Percentiles rank a stretch among this genome's conserved stretches.
These are phyloP conservation scores for Benincasa hispida DNA, from an alignment of 306 rosid species.

Conservation along the genomic window DNA sequence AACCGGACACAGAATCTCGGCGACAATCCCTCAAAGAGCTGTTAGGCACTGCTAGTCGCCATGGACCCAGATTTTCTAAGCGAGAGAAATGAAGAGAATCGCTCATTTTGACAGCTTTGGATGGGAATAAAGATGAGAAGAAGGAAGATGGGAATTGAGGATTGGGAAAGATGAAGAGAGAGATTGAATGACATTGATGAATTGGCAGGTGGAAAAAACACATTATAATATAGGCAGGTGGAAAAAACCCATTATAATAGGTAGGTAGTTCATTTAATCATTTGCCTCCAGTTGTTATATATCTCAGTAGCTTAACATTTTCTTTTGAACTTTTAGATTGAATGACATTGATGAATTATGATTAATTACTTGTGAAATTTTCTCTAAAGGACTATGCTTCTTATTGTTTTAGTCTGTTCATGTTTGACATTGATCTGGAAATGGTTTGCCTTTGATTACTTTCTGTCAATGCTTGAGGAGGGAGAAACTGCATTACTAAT, in stretches of 20 bases:
- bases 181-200: too few relatives aligned
- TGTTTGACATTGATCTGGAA: neutral
- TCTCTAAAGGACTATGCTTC: neutral
- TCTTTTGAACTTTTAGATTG: neutral
- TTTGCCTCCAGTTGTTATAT: neutral
- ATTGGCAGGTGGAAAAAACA: too few relatives aligned
- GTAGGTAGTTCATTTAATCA: constrained; percentile 28
- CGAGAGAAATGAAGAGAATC: constrained; percentile 51
- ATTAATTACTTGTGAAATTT: neutral
- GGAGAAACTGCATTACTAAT: neutral
- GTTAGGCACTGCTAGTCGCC: constrained; percentile 23
- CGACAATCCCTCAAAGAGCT: constrained; percentile 31
- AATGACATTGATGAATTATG: neutral
- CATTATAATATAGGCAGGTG: too few relatives aligned
- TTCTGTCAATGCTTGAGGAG: neutral
- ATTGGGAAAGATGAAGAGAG: constrained; percentile 7
- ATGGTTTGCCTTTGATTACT: neutral
- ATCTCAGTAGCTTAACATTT: neutral
- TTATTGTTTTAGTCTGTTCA: neutral
- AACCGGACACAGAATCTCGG: constrained; percentile 10
- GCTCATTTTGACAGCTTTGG: constrained; percentile 17
- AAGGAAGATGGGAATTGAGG: constrained; percentile 11
- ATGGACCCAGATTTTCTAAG: constrained; percentile 55
- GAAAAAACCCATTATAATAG: constrained; percentile 17
- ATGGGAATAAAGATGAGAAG: constrained; percentile 5